Evolutionary conservation across 495 filamentous ascomycete species (phyloP).

Genomic region (Beverwykella pulmonaria): DNA sequence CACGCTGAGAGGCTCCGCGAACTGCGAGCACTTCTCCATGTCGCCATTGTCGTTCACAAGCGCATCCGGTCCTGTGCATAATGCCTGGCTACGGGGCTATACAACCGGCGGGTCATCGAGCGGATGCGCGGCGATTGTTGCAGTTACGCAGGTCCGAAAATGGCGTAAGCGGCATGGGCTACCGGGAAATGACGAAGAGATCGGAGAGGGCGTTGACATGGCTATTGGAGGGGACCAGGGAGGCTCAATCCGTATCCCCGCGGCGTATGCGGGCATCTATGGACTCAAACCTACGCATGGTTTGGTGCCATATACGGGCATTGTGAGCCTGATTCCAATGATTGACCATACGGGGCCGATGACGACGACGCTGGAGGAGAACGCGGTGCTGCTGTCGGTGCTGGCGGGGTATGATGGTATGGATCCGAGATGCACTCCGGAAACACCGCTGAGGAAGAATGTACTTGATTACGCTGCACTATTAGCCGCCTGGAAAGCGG

Average conservation of each 20-base stretch:
- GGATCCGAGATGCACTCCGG: conserved; percentile 22
- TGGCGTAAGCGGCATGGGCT: conserved; percentile 18
- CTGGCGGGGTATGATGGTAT: conserved; percentile 29
- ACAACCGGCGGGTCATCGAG: conserved; percentile 19
- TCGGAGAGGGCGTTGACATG: conserved; percentile 32
- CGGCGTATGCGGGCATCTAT: conserved; percentile 46
- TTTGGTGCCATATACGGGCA: conserved; percentile 24
- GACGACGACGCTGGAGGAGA: conserved; percentile 26
- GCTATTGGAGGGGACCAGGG: conserved; percentile 40
- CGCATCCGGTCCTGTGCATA: conserved; percentile 25
- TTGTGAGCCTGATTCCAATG: conserved; percentile 21
- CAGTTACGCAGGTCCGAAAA: not conserved
- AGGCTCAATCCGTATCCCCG: conserved; percentile 49
- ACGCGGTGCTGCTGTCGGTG: conserved; percentile 12
- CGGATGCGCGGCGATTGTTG: conserved; percentile 22
- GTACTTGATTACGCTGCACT: conserved; percentile 15
- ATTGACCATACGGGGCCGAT: conserved; percentile 27
- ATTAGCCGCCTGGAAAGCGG: not conserved
- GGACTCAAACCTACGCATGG: conserved; percentile 36
- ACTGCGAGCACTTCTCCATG: conserved; percentile 32
- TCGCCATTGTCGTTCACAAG: conserved; percentile 20
- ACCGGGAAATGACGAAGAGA: conserved; percentile 5
- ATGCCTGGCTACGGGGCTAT: conserved; percentile 25
- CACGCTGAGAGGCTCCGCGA: conserved; percentile 15
- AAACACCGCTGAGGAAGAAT: conserved; percentile 18